Base-by-base conservation (phyloP, 768 basidiomycete species). In the Astraeus odoratus region DNA sequence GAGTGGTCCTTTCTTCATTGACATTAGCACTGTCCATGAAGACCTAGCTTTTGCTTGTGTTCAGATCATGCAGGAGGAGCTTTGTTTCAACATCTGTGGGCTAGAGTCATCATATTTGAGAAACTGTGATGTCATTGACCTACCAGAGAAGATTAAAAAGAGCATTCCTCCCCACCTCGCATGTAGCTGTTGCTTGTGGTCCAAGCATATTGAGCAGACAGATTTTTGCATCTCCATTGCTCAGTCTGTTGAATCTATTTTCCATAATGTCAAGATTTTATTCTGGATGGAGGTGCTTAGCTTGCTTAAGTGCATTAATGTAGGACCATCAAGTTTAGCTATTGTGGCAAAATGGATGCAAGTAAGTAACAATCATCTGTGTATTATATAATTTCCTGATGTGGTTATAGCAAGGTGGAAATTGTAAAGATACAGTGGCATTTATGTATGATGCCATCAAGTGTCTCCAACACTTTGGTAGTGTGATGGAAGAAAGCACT, bases 131-230 rank as follows among this genome's bases (percentile, higher is more conserved):
- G 18, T 52, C 13, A 16, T 15, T 18, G 39, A 42, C 39, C 34
- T 51, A 35, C 19, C 22, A 4, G 27, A 34, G 1, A 40, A 44
- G 3, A 51, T 61, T 19, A 34, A 52, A 15, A 44, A 48, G 8
- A 37, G 23, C n/a, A 64, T 69, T 20, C 44, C 63, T 2, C 31
- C 51, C 8, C 40, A 57, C 8, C 44, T 68, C 12, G 50, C 46
- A 2, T 67, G 67, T 51, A 51, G 61, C 22, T 65, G 67, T 47
- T 42, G 48, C 20, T 64, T 50, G 31, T 68, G 33, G 33, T 9
- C 33, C 1, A 34, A 9, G 6, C 33, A 34, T n/a, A 9, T 34
- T n/a, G 12, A 16, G 16, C 12, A 34, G 7, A 6, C 33, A 9
- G n/a, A n/a, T 13, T 34, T 34, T 16, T 9, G 16, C 3, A 7